phyloP scores from a whole-genome alignment of 768 basidiomycete species.

The Podaxis sp. region DNA sequence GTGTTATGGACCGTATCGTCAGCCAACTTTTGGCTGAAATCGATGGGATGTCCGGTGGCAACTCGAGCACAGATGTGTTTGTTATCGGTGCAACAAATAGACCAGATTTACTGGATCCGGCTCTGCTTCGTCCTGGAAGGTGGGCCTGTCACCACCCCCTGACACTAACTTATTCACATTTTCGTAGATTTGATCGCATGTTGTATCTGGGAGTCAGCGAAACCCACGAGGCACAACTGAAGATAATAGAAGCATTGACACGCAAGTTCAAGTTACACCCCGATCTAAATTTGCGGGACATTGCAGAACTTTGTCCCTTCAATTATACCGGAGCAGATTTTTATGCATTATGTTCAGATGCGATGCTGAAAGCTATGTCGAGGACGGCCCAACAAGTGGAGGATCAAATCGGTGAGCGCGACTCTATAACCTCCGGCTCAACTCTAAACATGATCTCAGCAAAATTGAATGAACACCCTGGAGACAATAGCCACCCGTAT shows the following conservation, averaged over 20 bases:
- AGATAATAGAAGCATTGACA: conserved; percentile 88
- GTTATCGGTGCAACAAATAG: conserved; percentile 96
- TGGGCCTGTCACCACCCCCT: conserved; percentile 29
- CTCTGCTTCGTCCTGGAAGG: conserved; percentile 87
- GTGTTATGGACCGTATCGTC: conserved; percentile 98
- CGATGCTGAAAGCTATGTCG: conserved; percentile 93
- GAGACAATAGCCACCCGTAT: conserved; percentile 46
- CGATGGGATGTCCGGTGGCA: conserved; percentile 79
- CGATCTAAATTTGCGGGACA: conserved; percentile 52
- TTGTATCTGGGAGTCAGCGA: conserved; percentile 93
- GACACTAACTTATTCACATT: conserved; percentile 5
- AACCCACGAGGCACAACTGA: conserved; percentile 79
- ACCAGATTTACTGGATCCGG: conserved; percentile 89
- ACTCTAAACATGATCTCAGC: conserved; percentile 26
- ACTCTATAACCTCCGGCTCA: neutral
- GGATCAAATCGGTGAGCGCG: conserved; percentile 57
- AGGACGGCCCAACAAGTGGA: conserved; percentile 83
- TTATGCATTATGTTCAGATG: conserved; percentile 96
- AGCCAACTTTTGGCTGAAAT: conserved; percentile 92
- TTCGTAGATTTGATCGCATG: conserved; percentile 88
- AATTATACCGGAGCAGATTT: conserved; percentile 98
- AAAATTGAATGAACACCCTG: conserved; percentile 45
- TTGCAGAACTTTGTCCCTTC: conserved; percentile 82
- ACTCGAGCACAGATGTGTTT: conserved; percentile 72
- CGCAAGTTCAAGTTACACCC: conserved; percentile 86